Evolutionary conservation across 768 basidiomycete species (phyloP), one percentile per base, ranked within the genome.

Genomic region (Leucogyrophana mollusca): DNA sequence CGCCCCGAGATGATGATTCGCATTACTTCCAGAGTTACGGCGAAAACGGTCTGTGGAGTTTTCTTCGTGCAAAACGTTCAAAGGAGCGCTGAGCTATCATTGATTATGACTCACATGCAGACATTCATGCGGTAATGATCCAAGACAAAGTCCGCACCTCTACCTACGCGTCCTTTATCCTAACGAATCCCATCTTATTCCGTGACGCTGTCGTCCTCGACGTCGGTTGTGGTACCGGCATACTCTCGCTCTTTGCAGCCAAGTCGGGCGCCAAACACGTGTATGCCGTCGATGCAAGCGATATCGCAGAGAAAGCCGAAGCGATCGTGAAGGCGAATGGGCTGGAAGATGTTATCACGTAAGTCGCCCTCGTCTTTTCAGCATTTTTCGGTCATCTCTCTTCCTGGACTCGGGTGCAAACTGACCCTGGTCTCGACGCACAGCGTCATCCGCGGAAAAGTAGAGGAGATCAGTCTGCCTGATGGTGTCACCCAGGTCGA

Each of bases 101-200:
- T 30, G 27, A 7, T 30, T 30, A 21, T 30, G 32, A 14, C 18
- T 22, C 14, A n/a, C 13, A n/a, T 45, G n/a, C 58, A 94, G 92
- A 96, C 54, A 94, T 96, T 40, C 95, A 98, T 61, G 89, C 93
- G 23, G 80, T 92, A 50, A 98, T 98, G 95, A 88, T 98, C 47
- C 87, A 91, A 59, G 95, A 98, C 62, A 87, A 87, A 72, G 90
- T 94, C 39, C 80, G 95, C 44, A 98, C 95, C 2, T 83, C 94
- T 18, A 85, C 92, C 1, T 98, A 98, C 63, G 92, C 91, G 9
- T 78, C 86, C 16, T 98, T 90, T 68, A 94, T 97, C 63, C 72
- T 94, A 21, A 82, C 79, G 5, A 94, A 87, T 61, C 87, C 92
- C 1, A 61, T 73, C 5, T 68, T 94, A 10, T 96, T 97, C 73